A percentile compares a stretch with the other conserved stretches of the same genome.
Conservation (phyloP, 192 early-diverging fungal species). For the Rhizoclosmatium globosum region DNA sequence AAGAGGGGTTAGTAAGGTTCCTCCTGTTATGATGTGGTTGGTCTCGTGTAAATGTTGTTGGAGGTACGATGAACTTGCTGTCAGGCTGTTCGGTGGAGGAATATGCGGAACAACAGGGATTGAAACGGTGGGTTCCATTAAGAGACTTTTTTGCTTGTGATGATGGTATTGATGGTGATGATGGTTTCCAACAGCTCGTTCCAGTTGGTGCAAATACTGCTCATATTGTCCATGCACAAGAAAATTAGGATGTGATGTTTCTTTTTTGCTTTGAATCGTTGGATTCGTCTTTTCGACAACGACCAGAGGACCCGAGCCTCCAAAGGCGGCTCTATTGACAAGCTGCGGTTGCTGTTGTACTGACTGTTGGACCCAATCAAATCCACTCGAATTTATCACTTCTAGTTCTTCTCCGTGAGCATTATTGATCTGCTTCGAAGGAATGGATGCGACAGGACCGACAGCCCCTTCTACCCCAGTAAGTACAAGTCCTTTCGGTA, state of each 20-base stretch:
- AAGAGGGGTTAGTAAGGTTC: too few relatives aligned
- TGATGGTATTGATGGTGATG: not conserved
- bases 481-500: too few relatives aligned
- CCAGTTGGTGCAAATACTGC: too few relatives aligned
- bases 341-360: not conserved
- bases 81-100: not conserved
- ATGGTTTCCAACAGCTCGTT: not conserved
- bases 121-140: not conserved
- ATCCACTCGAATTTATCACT: not conserved
- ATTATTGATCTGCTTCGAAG: not conserved
- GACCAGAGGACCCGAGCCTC: not conserved
- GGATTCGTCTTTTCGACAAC: not conserved
- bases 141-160: not conserved
- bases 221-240: too few relatives aligned
- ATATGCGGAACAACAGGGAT: not conserved
- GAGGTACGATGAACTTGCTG: not conserved
- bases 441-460: not conserved
- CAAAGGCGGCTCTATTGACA: not conserved
- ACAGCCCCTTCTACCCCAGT: not conserved
- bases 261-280: too few relatives aligned
- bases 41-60: too few relatives aligned
- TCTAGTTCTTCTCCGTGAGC: not conserved
- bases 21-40: too few relatives aligned
- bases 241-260: too few relatives aligned
- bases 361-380: not conserved